A percentile compares a stretch with the other conserved stretches of the same genome.
Conservation (phyloP, 2,329 filamentous ascomycete genomes). For the Fusarium luffae region DNA sequence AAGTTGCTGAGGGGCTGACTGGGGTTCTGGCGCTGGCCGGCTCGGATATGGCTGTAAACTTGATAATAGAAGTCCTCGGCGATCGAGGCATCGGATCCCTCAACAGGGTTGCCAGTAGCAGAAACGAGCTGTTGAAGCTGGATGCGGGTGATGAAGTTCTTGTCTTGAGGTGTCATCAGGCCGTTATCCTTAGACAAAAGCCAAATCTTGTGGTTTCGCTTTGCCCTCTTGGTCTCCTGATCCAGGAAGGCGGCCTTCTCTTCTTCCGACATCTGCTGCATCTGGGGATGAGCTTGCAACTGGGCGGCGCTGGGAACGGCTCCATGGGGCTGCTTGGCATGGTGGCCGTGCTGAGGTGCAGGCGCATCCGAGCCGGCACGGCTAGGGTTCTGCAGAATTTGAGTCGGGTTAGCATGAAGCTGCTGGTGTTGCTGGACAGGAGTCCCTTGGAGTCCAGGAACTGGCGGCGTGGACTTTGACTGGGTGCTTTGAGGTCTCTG, state of each 20-base stretch:
- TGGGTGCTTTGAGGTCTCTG: slow-evolving; percentile 62
- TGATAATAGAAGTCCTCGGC: slow-evolving; percentile 99
- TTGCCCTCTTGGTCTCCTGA: slow-evolving; percentile 93
- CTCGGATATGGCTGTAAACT: slow-evolving; percentile 93
- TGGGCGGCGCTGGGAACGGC: slow-evolving; percentile 55
- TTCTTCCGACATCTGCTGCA: slow-evolving; percentile 82
- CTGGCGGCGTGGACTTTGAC: slow-evolving; percentile 54
- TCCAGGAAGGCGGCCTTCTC: slow-evolving; percentile 86
- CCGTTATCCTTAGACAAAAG: slow-evolving; percentile 93
- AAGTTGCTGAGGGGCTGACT: slow-evolving; percentile 95
- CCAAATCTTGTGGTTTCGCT: slow-evolving; percentile 98
- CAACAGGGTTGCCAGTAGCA: slow-evolving; percentile 87
- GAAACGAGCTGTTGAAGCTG: slow-evolving; percentile 96
- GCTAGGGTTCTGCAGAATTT: slow-evolving; percentile 84
- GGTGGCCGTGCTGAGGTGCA: slow-evolving; percentile 50
- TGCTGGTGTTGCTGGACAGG: slow-evolving; percentile 52
- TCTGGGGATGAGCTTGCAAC: slow-evolving; percentile 51
- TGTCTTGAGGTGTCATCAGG: slow-evolving; percentile 98
- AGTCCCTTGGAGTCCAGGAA: slow-evolving; percentile 45
- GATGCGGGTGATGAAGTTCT: slow-evolving; percentile 98
- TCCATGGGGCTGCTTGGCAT: slow-evolving; percentile 61
- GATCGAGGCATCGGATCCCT: slow-evolving; percentile 83
- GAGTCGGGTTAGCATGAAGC: slow-evolving; percentile 68
- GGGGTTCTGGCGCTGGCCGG: slow-evolving; percentile 88
- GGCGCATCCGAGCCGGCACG: slow-evolving; percentile 65